Evolutionary conservation across 768 basidiomycete genomes (phyloP), one percentile per base, ranked within the genome.

Genomic region (Boletus pseudo-olivaceus): DNA sequence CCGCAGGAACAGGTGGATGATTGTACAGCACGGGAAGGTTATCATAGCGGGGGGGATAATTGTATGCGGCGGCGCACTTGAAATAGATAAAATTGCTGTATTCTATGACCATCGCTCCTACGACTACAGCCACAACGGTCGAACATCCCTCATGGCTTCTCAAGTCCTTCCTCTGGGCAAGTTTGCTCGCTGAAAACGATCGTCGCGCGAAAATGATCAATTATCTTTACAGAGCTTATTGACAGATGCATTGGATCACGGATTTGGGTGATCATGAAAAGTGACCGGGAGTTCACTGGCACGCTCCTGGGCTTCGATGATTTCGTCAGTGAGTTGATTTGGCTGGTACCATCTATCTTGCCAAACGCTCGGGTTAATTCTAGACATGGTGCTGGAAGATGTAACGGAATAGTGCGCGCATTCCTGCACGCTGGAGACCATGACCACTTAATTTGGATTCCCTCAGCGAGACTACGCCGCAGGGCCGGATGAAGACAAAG

Each of bases 231-330:
- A 95, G 96, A 98, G 71, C 80, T 99, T 41, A 96, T 99, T 65
- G 96, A 99, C 72, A 83, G 90, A 69, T 98, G 96, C 68, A 98
- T 98, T 69, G 96, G 96, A 53, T 96, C 93, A 33, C 83, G 85
- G 46, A 95, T 98, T 67, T 97, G 93, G 92, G 96, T 98, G 64
- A 85, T 98, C 70, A 98, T 97, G 93, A 98, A 98, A 76, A 87
- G 81, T 62, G 94, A 99, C 57, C 87, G 93, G 43, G 96, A 99
- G 75, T 99, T 98, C 74, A 91, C 90, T 23, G 96, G 96, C 11
- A 97, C 86, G 3, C 78, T 99, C 39, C 79, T 96, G 33, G 96
- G 96, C 2, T 99, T 99, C 64, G 96, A 99, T 69, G 96, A 99
- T 73, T 99, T 96, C 72, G 96, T 99, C 72, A 99, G 96, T 98